Percentiles rank a stretch among this genome's conserved stretches.
phyloP scores from a whole-genome alignment of 2,329 filamentous ascomycete genomes.

The Corynespora cassiicola region DNA sequence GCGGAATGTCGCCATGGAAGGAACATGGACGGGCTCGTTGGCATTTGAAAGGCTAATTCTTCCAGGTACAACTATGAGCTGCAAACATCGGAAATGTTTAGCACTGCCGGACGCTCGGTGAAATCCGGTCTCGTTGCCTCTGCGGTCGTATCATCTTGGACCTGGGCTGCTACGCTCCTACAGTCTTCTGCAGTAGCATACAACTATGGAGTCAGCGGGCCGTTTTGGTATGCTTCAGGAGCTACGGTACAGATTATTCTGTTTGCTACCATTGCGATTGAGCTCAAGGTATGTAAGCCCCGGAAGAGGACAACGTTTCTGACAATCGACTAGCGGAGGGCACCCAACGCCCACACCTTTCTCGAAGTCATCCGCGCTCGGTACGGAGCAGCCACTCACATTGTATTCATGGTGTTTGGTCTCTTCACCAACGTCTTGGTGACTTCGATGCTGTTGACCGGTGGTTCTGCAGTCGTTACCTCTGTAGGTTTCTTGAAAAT shows the following conservation, averaged over 20 bases:
- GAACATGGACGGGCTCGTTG: too few relatives aligned
- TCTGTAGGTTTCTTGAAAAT: conserved; percentile 20
- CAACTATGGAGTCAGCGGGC: conserved; percentile 72
- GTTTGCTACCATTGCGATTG: conserved; percentile 89
- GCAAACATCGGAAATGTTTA: conserved; percentile 93
- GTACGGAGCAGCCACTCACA: conserved; percentile 75
- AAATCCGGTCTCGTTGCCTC: conserved; percentile 88
- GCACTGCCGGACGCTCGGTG: conserved; percentile 83
- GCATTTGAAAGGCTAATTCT: conserved; percentile 7
- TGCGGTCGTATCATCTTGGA: conserved; percentile 93
- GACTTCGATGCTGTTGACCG: conserved; percentile 86
- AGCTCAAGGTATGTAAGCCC: too few relatives aligned
- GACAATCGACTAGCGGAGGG: too few relatives aligned
- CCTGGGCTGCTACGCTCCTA: conserved; percentile 84
- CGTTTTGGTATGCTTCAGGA: conserved; percentile 70
- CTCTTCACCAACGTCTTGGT: conserved; percentile 84
- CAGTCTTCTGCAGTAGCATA: conserved; percentile 85
- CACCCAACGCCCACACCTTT: conserved; percentile 85
- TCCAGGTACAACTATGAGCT: conserved; percentile 73
- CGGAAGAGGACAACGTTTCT: too few relatives aligned
- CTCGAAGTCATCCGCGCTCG: conserved; percentile 83
- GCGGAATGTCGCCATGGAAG: too few relatives aligned
- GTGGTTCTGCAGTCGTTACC: conserved; percentile 72
- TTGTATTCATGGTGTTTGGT: conserved; percentile 82
- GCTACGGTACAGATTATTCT: conserved; percentile 68